Conservation (phyloP, 345 rosid species). For the Populus ilicifolia region DNA sequence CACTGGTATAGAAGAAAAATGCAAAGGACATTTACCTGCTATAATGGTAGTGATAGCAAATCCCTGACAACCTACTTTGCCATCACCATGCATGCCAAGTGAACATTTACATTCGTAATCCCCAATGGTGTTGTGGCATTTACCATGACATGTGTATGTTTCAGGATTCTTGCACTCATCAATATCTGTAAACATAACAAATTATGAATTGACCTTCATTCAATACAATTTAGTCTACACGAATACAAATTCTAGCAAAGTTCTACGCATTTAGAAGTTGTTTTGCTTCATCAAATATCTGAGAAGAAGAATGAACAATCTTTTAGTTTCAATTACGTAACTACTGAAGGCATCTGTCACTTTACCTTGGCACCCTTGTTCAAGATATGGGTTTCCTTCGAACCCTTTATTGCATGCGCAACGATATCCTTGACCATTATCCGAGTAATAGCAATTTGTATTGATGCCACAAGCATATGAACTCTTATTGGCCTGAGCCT, state of each 20-base stretch:
- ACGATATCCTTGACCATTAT: slow-evolving; percentile 4
- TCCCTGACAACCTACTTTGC: slow-evolving; percentile 13
- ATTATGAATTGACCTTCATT: not conserved
- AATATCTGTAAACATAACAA: slow-evolving; percentile 1
- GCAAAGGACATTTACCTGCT: not conserved
- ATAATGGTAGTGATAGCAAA: not conserved
- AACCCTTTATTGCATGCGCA: slow-evolving; percentile 15
- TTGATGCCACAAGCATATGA: slow-evolving; percentile 8
- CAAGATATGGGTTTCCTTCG: slow-evolving; percentile 18
- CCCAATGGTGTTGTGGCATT: slow-evolving; percentile 9
- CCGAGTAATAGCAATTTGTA: not conserved
- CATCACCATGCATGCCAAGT: not conserved
- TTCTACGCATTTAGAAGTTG: no score
- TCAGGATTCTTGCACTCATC: slow-evolving; percentile 6
- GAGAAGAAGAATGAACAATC: not conserved
- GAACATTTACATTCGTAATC: slow-evolving; percentile 2
- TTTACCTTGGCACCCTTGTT: slow-evolving; percentile 16
- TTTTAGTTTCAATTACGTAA: accelerated
- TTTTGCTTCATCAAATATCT: not conserved
- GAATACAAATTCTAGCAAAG: not conserved
- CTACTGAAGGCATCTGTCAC: not conserved
- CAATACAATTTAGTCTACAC: not conserved
- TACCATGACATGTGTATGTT: slow-evolving; percentile 5
- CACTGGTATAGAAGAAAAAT: no score
- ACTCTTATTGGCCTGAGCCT: not conserved